Conservation (phyloP, 352 stramenopile genomes). For the Phytophthora lateralis region DNA sequence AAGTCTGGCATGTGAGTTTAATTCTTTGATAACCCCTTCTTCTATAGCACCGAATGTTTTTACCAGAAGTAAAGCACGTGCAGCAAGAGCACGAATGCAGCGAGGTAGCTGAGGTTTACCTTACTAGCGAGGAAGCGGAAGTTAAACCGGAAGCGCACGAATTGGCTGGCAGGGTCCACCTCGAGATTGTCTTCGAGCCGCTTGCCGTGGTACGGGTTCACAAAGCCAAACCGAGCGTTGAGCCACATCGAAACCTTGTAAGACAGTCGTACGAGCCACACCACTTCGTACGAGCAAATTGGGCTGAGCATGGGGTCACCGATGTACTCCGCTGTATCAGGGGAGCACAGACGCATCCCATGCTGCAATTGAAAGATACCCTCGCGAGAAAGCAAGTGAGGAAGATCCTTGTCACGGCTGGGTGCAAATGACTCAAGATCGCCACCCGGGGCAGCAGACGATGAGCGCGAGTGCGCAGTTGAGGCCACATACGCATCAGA, state of each 20-base stretch:
- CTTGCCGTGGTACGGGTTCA: conserved; percentile 71
- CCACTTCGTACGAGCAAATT: conserved; percentile 85
- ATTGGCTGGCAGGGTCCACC: conserved; percentile 51
- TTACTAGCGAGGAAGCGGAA: conserved; percentile 88
- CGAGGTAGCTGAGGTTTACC: conserved; percentile 78
- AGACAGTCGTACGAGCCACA: conserved; percentile 74
- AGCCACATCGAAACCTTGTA: conserved; percentile 84
- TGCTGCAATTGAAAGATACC: conserved; percentile 70
- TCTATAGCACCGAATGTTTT: neutral
- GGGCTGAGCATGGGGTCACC: conserved; percentile 86
- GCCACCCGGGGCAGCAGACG: conserved; percentile 23
- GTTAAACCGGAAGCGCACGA: conserved; percentile 79
- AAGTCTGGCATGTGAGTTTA: conserved; percentile 3
- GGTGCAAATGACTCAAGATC: conserved; percentile 65
- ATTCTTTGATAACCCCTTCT: conserved; percentile 13
- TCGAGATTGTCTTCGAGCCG: conserved; percentile 77
- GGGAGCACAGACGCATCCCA: conserved; percentile 77
- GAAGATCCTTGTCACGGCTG: conserved; percentile 57
- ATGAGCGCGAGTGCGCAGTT: conserved; percentile 63
- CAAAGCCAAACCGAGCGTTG: conserved; percentile 69
- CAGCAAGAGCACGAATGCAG: conserved; percentile 57
- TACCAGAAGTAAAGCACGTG: conserved; percentile 81
- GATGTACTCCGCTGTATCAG: conserved; percentile 66
- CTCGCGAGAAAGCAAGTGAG: conserved; percentile 63
- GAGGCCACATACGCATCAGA: conserved; percentile 87